Evolutionary conservation across 306 rosid genomes (phyloP).

Genomic region (Quercus glauca): DNA sequence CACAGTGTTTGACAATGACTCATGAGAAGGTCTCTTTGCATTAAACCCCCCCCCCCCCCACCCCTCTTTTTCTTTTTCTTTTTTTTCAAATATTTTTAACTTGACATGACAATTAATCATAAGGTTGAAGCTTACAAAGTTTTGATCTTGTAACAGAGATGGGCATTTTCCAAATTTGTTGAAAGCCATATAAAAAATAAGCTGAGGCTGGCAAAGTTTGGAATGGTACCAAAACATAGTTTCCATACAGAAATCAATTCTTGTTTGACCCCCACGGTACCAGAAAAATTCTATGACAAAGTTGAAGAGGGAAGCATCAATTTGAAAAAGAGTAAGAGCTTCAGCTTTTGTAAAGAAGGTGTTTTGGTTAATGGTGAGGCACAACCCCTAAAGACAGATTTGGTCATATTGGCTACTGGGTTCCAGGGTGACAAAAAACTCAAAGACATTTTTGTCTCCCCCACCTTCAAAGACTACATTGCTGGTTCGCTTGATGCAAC

Average conservation of each 20-base stretch:
- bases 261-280: conserved; percentile 37
- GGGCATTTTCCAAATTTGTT: conserved; percentile 54
- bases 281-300: conserved; percentile 49
- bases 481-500: conserved; percentile 29
- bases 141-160: conserved; percentile 31
- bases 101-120: no score
- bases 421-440: conserved; percentile 64
- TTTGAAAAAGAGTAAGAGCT: conserved; percentile 40
- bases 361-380: conserved; percentile 44
- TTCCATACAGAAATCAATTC: conserved; percentile 42
- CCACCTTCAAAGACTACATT: conserved; percentile 44
- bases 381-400: conserved; percentile 34
- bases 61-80: no score
- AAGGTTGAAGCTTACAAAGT: no score
- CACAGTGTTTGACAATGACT: no score
- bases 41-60: no score
- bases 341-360: conserved; percentile 51
- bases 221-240: conserved; percentile 63
- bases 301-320: conserved; percentile 60
- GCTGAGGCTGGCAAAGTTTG: conserved; percentile 42
- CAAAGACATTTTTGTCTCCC: conserved; percentile 43
- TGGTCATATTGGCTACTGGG: conserved; percentile 63
- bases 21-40: no score
- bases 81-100: no score
- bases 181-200: conserved; percentile 46